phyloP scores from a whole-genome alignment of 768 basidiomycete genomes.

The Trametes cingulata region DNA sequence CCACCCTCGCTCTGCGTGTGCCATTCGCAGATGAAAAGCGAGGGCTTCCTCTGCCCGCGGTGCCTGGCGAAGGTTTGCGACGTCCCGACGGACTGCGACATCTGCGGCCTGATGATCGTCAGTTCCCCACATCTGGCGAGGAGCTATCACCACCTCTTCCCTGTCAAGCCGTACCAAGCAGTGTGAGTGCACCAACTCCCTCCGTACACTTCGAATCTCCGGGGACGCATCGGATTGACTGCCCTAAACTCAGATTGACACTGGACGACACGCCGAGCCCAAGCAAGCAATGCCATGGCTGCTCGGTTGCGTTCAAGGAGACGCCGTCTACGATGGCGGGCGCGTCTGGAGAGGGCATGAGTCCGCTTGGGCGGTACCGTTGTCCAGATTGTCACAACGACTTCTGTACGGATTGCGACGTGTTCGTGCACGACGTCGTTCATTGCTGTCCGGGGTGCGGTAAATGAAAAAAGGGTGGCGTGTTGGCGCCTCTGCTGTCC shows the following conservation, averaged over 20 bases:
- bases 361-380: slow-evolving; percentile 82
- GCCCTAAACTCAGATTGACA: slow-evolving; percentile 35
- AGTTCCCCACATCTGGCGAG: slow-evolving; percentile 96
- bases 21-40: slow-evolving; percentile 88
- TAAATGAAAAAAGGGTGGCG: slow-evolving; percentile 25
- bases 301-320: slow-evolving; percentile 65
- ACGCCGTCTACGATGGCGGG: slow-evolving; percentile 37
- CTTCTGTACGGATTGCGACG: slow-evolving; percentile 95
- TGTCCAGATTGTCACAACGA: slow-evolving; percentile 85
- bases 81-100: slow-evolving; percentile 96
- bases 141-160: slow-evolving; percentile 95
- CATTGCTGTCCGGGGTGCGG: slow-evolving; percentile 94
- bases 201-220: slow-evolving; percentile 1
- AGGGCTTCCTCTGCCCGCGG: slow-evolving; percentile 93
- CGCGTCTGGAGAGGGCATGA: slow-evolving; percentile 63
- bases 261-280: slow-evolving; percentile 41
- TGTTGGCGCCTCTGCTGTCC: too few species aligned
- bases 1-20: slow-evolving; percentile 89
- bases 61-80: slow-evolving; percentile 95
- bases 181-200: slow-evolving; percentile 57
- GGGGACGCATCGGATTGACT: neutral
- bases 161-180: slow-evolving; percentile 80
- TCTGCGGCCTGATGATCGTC: slow-evolving; percentile 97
- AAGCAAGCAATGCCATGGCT: slow-evolving; percentile 67
- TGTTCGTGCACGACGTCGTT: slow-evolving; percentile 93